Percentiles rank a stretch among this genome's conserved stretches.
Evolutionary conservation across 495 filamentous ascomycete species (phyloP).

Genomic region (Chaetomidium leptoderma): DNA sequence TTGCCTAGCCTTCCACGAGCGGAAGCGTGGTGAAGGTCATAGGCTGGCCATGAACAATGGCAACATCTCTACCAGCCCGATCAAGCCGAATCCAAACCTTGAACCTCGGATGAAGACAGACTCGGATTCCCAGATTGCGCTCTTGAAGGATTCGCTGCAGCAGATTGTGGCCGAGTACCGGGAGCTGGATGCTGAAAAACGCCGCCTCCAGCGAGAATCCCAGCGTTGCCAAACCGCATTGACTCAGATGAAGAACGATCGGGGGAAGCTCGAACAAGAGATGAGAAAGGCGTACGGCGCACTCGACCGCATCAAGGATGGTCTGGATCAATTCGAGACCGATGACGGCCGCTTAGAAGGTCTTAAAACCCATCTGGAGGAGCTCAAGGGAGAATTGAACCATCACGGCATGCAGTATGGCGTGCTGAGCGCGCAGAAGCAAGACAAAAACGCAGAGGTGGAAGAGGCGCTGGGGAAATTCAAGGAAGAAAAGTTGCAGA

Average conservation of each 20-base stretch:
- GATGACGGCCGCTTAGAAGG: constrained; percentile 37
- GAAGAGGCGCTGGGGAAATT: constrained; percentile 29
- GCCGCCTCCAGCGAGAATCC: constrained; percentile 49
- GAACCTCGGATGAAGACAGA: constrained; percentile 78
- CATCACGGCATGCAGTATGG: constrained; percentile 44
- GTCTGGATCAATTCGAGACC: constrained; percentile 44
- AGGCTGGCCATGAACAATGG: constrained; percentile 53
- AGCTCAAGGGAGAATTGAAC: constrained; percentile 29
- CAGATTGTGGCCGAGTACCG: constrained; percentile 45
- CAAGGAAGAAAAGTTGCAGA: constrained; percentile 31
- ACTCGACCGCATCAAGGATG: constrained; percentile 29
- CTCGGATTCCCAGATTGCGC: constrained; percentile 60
- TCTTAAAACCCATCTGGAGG: constrained; percentile 33
- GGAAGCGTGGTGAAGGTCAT: constrained; percentile 58
- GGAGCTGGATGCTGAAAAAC: constrained; percentile 33
- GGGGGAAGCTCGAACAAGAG: constrained; percentile 23
- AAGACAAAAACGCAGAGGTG: constrained; percentile 34
- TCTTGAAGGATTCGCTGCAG: constrained; percentile 39
- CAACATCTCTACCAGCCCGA: constrained; percentile 30
- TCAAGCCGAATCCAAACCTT: constrained; percentile 30
- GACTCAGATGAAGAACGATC: constrained; percentile 49
- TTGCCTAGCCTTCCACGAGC: constrained; percentile 60
- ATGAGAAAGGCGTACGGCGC: constrained; percentile 24
- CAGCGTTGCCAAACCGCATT: constrained; percentile 57
- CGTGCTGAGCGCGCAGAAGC: constrained; percentile 33